Conservation (phyloP, 768 basidiomycete species). For the Collybiopsis confluens region DNA sequence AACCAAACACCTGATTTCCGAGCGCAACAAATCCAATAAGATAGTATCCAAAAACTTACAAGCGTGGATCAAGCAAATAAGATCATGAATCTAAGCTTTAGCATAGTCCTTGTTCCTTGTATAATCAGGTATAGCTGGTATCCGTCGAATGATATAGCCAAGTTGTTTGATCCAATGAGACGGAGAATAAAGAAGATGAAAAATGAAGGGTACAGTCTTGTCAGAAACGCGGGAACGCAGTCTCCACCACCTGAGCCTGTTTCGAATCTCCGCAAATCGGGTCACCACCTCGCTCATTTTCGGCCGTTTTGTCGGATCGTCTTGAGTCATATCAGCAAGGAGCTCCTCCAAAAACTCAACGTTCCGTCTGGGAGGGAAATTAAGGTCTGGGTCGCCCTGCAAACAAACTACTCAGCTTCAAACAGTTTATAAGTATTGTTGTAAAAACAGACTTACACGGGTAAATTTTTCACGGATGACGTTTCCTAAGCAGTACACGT, state of each 20-base stretch:
- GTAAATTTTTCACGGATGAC: constrained; percentile 16
- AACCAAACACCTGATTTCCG: too few species aligned
- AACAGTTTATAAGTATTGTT: neutral
- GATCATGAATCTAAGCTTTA: too few species aligned
- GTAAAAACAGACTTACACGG: neutral
- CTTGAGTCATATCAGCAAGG: constrained; percentile 29
- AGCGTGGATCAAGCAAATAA: too few species aligned
- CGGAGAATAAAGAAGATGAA: neutral
- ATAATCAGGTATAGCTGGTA: too few species aligned
- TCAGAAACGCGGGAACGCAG: constrained; percentile 23
- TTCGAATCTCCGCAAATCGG: constrained; percentile 18
- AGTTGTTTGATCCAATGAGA: neutral
- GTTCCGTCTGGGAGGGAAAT: neutral
- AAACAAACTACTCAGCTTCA: too few species aligned
- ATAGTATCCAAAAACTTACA: too few species aligned
- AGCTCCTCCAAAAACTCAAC: constrained; percentile 28
- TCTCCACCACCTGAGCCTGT: constrained; percentile 17
- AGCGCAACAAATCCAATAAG: too few species aligned
- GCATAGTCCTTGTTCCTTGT: too few species aligned
- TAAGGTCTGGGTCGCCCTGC: neutral
- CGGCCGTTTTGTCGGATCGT: constrained; percentile 27
- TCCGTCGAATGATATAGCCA: neutral
- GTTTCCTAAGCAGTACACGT: constrained; percentile 43
- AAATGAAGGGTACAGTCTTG: neutral
- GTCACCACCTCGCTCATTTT: constrained; percentile 25